These are phyloP conservation scores for Davidsoniella eucalypti DNA, from an alignment of 2,329 filamentous ascomycete species.

Conservation along the genomic window DNA sequence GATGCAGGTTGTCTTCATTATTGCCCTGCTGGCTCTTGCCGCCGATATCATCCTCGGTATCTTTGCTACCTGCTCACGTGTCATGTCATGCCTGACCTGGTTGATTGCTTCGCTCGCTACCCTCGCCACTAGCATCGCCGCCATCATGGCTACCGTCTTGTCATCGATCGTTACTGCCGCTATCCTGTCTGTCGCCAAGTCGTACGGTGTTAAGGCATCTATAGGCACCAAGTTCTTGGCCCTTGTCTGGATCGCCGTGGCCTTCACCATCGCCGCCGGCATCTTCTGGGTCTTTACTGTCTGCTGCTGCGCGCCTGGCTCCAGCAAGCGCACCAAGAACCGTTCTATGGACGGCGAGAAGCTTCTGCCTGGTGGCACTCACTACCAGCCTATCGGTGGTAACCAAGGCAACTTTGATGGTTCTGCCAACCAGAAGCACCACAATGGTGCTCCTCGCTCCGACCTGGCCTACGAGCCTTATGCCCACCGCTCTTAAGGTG, in stretches of 20 bases:
- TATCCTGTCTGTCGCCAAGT: conserved; percentile 48
- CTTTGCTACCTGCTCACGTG: conserved; percentile 67
- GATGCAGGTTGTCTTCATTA: conserved; percentile 68
- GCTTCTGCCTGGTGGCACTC: conserved; percentile 18
- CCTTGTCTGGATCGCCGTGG: conserved; percentile 63
- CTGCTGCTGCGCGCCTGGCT: conserved; percentile 62
- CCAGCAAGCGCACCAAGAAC: conserved; percentile 23
- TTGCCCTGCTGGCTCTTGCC: conserved; percentile 52
- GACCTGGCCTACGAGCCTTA: conserved; percentile 49
- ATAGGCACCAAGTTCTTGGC: conserved; percentile 56
- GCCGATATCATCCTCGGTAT: conserved; percentile 63
- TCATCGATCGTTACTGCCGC: conserved; percentile 53
- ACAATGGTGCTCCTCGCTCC: conserved; percentile 27
- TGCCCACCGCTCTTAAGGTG: conserved; percentile 34
- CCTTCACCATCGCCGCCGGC: conserved; percentile 55
- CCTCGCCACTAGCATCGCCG: conserved; percentile 41
- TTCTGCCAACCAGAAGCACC: conserved; percentile 19
- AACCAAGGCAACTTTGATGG: conserved; percentile 17
- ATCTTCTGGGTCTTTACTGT: conserved; percentile 85
- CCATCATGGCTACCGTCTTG: conserved; percentile 58
- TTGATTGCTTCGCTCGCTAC: conserved; percentile 49
- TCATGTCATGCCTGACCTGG: conserved; percentile 68
- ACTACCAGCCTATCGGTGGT: conserved; percentile 23
- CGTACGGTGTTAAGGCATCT: conserved; percentile 51
- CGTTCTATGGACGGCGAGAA: conserved; percentile 29